These are phyloP conservation scores for Rubia yunnanensis DNA, from an alignment of 257 asterid genomes.

Conservation along the genomic window DNA sequence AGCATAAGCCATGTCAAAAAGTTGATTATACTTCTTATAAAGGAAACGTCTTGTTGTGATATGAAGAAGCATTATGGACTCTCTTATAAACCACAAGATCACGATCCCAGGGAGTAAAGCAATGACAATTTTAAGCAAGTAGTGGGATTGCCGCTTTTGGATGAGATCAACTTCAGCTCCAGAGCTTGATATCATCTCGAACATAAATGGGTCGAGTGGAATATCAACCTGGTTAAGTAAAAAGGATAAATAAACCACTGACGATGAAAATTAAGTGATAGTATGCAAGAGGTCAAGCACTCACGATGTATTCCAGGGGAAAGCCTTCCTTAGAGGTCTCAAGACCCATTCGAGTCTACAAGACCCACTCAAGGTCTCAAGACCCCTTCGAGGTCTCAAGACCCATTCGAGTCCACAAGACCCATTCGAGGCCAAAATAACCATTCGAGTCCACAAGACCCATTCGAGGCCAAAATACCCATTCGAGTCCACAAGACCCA, in stretches of 20 bases:
- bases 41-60: conserved; percentile 69
- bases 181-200: conserved; percentile 85
- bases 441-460: too few relatives aligned
- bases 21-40: conserved; percentile 79
- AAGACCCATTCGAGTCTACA: too few relatives aligned
- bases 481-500: too few relatives aligned
- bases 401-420: too few relatives aligned
- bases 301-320: conserved; percentile 85
- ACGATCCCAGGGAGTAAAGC: conserved; percentile 88
- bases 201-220: conserved; percentile 93
- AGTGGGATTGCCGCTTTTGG: conserved; percentile 78
- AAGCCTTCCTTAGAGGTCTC: conserved; percentile 99
- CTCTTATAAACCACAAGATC: conserved; percentile 82
- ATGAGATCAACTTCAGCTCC: conserved; percentile 94
- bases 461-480: too few relatives aligned
- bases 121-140: conserved; percentile 63
- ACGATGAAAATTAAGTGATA: conserved; percentile 11
- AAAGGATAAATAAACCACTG: conserved; percentile 14
- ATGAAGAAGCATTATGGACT: conserved; percentile 73
- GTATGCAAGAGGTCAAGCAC: conserved; percentile 24
- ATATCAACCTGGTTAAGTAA: conserved; percentile 68
- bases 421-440: too few relatives aligned
- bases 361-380: too few relatives aligned
- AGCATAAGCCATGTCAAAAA: conserved; percentile 81
- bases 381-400: too few relatives aligned